Conservation (phyloP, 495 filamentous ascomycete species). For the Hypoxylon crocopeplum region DNA sequence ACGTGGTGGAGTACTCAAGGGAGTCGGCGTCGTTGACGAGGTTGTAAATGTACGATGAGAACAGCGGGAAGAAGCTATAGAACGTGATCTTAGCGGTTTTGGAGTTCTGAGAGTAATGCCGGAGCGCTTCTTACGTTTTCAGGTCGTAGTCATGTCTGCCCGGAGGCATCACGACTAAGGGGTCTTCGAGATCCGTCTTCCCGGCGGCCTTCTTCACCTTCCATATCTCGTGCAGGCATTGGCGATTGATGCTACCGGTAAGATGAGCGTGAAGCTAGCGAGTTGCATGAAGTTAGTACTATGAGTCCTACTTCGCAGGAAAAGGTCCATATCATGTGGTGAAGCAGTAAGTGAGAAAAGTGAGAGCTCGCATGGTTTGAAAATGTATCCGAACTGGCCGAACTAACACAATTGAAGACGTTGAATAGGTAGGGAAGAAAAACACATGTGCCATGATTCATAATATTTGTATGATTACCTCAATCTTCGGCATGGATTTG, state of each 20-base stretch:
- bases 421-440: too few relatives aligned
- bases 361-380: too few relatives aligned
- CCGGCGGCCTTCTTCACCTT: slow-evolving; percentile 55
- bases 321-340: too few relatives aligned
- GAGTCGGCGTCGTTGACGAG: slow-evolving; percentile 66
- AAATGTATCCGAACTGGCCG: too few relatives aligned
- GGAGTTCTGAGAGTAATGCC: neutral
- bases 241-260: slow-evolving; percentile 77
- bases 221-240: slow-evolving; percentile 82
- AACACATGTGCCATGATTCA: too few relatives aligned
- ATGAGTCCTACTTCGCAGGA: too few relatives aligned
- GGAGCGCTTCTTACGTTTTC: slow-evolving; percentile 65
- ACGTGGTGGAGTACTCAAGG: slow-evolving; percentile 67
- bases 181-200: slow-evolving; percentile 68
- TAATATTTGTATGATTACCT: slow-evolving; percentile 41
- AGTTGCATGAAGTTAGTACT: slow-evolving; percentile 21
- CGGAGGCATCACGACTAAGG: slow-evolving; percentile 68
- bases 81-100: neutral
- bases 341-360: too few relatives aligned
- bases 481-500: slow-evolving; percentile 55
- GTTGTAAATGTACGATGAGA: slow-evolving; percentile 78
- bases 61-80: slow-evolving; percentile 75
- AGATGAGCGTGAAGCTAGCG: slow-evolving; percentile 82
- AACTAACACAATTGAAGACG: too few relatives aligned
- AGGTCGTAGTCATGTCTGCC: slow-evolving; percentile 75